Conservation (phyloP, 257 asterid species). For the Craterostigma plantagineum region DNA sequence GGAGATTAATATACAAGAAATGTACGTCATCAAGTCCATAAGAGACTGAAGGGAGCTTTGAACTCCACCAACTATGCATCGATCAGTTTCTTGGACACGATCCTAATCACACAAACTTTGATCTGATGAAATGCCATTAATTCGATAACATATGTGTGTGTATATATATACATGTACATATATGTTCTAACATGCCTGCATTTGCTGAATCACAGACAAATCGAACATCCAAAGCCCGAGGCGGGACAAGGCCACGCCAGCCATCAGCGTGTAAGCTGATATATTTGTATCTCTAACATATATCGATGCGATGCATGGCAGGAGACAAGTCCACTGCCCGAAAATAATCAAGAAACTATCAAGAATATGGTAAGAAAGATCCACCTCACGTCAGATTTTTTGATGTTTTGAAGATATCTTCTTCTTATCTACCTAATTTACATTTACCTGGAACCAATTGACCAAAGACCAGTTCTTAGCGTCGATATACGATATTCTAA, state of each 20-base stretch:
- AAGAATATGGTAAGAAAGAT: no score
- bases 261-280: constrained; percentile 58
- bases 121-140: no score
- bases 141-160: no score
- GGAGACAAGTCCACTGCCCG: constrained; percentile 62
- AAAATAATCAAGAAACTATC: no score
- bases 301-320: constrained; percentile 52
- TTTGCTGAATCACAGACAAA: constrained; percentile 74
- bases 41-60: constrained; percentile 74
- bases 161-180: background rate
- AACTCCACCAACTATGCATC: constrained; percentile 80
- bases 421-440: no score
- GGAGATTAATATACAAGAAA: constrained; percentile 57
- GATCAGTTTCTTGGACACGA: constrained; percentile 46
- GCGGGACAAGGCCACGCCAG: constrained; percentile 76
- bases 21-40: constrained; percentile 70
- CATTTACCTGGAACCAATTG: constrained; percentile 92
- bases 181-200: constrained; percentile 40
- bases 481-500: constrained; percentile 45
- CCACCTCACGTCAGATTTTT: no score
- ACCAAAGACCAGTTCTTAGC: constrained; percentile 73
- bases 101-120: constrained; percentile 21
- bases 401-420: no score
- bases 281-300: constrained; percentile 21
- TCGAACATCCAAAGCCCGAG: constrained; percentile 97